A percentile compares a stretch with the other conserved stretches of the same genome.
Conservation (phyloP, 2,329 filamentous ascomycete species). For the Colletotrichum phormii region DNA sequence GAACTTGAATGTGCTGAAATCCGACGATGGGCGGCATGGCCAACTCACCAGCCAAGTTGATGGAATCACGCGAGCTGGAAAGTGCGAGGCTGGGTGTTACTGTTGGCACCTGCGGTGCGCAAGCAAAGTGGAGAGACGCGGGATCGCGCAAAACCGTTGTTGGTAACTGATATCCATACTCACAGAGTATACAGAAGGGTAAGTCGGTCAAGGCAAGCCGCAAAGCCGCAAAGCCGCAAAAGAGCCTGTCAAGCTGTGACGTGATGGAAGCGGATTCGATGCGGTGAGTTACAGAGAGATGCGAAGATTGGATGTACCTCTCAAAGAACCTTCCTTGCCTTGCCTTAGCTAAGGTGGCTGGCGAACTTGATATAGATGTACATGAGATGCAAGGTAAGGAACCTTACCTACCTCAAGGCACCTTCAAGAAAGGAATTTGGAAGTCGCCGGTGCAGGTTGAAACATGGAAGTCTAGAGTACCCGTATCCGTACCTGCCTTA, state of each 20-base stretch:
- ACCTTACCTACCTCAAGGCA: too few relatives aligned
- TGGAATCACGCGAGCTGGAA: not conserved
- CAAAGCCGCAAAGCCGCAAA: too few relatives aligned
- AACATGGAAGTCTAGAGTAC: not conserved
- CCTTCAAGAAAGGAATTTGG: too few relatives aligned
- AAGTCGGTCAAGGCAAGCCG: not conserved
- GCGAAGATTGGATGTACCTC: not conserved
- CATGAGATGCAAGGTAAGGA: too few relatives aligned
- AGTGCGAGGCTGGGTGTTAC: not conserved
- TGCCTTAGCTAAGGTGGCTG: too few relatives aligned
- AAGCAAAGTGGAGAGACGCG: not conserved
- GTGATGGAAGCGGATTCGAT: constrained; percentile 1
- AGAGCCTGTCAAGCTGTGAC: not conserved
- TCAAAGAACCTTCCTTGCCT: too few relatives aligned
- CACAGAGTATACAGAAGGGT: not conserved
- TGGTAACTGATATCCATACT: too few relatives aligned
- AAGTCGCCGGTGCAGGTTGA: too few relatives aligned
- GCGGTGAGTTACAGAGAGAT: constrained; percentile 21
- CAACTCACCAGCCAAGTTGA: not conserved
- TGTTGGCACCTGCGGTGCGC: not conserved
- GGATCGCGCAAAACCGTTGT: not conserved
- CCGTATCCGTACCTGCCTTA: too few relatives aligned
- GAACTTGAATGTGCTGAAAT: not conserved
- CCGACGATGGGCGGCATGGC: not conserved
- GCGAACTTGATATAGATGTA: too few relatives aligned